Percentiles rank a stretch among this genome's conserved stretches.
Conservation (phyloP, 768 basidiomycete species). For the Suillus americanus region DNA sequence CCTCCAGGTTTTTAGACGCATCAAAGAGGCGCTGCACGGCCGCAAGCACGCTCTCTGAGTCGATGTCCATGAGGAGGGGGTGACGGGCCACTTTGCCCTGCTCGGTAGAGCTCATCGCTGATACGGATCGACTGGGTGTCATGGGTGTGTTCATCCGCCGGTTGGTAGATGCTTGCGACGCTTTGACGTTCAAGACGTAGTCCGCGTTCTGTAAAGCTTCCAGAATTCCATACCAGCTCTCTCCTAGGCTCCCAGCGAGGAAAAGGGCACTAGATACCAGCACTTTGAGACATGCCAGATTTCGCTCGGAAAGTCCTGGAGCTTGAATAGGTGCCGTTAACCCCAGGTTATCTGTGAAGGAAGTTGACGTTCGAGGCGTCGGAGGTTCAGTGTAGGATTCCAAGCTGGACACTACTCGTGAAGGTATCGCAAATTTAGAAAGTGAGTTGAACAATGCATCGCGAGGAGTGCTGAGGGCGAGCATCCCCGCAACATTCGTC, state of each 20-base stretch:
- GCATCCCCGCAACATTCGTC: conserved; percentile 85
- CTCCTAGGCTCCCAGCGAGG: conserved; percentile 82
- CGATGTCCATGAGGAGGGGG: conserved; percentile 69
- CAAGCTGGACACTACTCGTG: conserved; percentile 82
- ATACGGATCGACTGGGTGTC: conserved; percentile 39
- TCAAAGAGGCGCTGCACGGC: conserved; percentile 87
- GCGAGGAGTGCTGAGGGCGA: conserved; percentile 82
- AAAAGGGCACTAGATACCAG: conserved; percentile 75
- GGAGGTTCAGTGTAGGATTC: conserved; percentile 56
- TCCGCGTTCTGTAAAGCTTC: conserved; percentile 95
- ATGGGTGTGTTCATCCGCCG: conserved; percentile 33
- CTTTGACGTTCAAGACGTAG: conserved; percentile 77
- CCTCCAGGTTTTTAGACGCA: conserved; percentile 79
- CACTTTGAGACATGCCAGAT: conserved; percentile 87
- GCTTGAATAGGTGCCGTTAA: conserved; percentile 50
- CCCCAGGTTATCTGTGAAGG: conserved; percentile 69
- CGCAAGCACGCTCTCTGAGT: conserved; percentile 68
- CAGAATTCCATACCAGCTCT: conserved; percentile 89
- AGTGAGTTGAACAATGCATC: conserved; percentile 92
- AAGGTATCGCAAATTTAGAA: conserved; percentile 90
- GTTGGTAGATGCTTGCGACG: conserved; percentile 31
- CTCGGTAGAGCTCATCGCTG: conserved; percentile 27
- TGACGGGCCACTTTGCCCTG: conserved; percentile 39
- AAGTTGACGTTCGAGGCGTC: conserved; percentile 59
- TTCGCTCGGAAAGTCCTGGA: conserved; percentile 84